Base-by-base conservation (phyloP, 148 eudicot genomes). In the Rhododendron simsii region DNA sequence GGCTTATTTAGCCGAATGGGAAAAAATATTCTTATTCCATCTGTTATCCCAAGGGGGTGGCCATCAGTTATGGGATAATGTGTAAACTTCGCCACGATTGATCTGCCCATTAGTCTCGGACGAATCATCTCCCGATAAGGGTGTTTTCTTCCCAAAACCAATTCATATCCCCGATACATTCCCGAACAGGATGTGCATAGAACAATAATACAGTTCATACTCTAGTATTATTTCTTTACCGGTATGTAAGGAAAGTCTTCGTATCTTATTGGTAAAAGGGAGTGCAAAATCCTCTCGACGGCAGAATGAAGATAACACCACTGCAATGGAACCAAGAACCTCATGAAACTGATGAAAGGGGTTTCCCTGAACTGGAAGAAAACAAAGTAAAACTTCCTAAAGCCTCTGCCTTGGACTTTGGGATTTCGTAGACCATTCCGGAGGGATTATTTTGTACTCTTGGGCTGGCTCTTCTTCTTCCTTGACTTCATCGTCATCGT, bases 391-490 rank as follows among this genome's bases (percentile, higher is more conserved):
- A 16, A 57, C n/a, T 73, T 47, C 51, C 87, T 89, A 94, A 74
- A 91, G 94, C 89, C 89, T 93, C 78, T 89, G 89, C 83, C 91
- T 90, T 81, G 88, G 91, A 75, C 81, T 83, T 85, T 78, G 71
- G 4, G 95, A 87, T 84, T 94, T 93, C 21, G 86, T 59, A 20
- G 97, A 86, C 98, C 96, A 96, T 63, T 85, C 37, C 23, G 99
- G 99, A 78, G 98, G 96, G 65, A 83, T 86, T n/a, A 95, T 86
- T 84, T 86, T 95, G 88, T 89, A 83, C 33, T 90, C 88, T 61
- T 87, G 84, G 51, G 91, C 67, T 74, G 92, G 86, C 81, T 87
- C 88, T 23, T 86, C 91, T 59, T 87, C 91, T 83, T 90, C 85
- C 74, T 91, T 80, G 73, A 12, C 91, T 65, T 92, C 93, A 23